These are phyloP conservation scores for Durusdinium trenchii DNA, from an alignment of 73 alveolate species.

Conservation along the genomic window DNA sequence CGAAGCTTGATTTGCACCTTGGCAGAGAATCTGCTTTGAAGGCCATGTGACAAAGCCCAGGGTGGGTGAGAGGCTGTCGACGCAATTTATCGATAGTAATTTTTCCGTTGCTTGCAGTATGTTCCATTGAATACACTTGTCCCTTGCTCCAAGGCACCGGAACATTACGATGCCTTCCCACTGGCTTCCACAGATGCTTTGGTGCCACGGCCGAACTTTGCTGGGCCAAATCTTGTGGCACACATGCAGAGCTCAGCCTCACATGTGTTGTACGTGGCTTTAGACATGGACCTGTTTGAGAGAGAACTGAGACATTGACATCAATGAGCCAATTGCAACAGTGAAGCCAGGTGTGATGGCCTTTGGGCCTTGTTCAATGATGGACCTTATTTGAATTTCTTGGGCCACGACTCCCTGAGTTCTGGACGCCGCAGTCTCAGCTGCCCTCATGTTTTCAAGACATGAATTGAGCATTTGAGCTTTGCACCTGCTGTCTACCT, in stretches of 20 bases:
- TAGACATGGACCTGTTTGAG: no score
- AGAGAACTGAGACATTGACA: no score
- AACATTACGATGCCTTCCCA: background rate
- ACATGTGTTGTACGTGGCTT: no score
- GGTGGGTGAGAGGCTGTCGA: no score
- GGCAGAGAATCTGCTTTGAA: background rate
- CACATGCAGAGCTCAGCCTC: background rate
- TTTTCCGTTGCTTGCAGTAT: background rate
- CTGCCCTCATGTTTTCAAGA: no score
- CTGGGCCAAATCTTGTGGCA: background rate
- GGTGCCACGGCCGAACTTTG: background rate
- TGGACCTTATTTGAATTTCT: slow-evolving; percentile 18
- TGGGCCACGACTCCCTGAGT: slow-evolving; percentile 33
- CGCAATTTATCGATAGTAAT: no score
- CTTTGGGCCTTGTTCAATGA: background rate
- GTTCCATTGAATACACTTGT: background rate
- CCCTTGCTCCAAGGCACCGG: background rate
- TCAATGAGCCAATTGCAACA: no score
- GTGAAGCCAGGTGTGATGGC: slow-evolving; percentile 5
- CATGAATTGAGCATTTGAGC: no score
- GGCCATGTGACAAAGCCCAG: no score
- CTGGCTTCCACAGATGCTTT: slow-evolving; percentile 26
- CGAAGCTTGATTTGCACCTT: background rate
- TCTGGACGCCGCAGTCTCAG: no score
- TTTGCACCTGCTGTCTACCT: no score